Evolutionary conservation across 2,329 filamentous ascomycete species (phyloP), one percentile per base, ranked within the genome.

Genomic region (Neocatenulostroma microsporum): DNA sequence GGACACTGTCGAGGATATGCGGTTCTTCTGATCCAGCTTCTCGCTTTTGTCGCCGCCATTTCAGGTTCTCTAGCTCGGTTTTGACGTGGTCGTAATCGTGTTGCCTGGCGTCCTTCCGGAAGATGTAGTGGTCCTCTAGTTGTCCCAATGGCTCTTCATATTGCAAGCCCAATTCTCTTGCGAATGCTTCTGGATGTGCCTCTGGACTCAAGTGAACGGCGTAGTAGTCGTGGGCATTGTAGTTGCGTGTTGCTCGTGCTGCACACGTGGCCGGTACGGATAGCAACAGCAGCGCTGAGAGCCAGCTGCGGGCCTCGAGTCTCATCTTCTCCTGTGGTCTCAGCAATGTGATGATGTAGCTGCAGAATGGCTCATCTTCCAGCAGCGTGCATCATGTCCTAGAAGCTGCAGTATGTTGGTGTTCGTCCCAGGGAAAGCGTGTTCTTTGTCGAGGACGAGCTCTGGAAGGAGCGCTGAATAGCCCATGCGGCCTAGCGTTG

Each of bases 171-270:
- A 98, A 68, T 15, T 77, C 72, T 30, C 68, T 65, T 19, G 87
- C 87, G 45, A 95, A 70, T 26, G 81, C 70, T 17, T 73, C 64
- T 12, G 87, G 86, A 11, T 77, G 70, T 5, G 74, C 69, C 24
- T 73, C 68, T 11, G 74, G 66, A 41, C 82, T 76, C 54, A 98
- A 74, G 48, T 95, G 84, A 30, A 98, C 71, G 46, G 93, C 87
- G 60, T 96, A 95, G 66, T 94, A 96, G 62, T 98, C 89, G 62
- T 87, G 78, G 25, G 74, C 71, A 33, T 82, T 74, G 68, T 93
- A 84, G 39, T 60, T 49, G 27, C 55, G 20, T 32, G 19, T 31
- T 14, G 37, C 32, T 30, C 23, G 24, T 17, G 40, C 37, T 24
- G 24, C 27, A 17, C 18, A 26, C 14, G 28, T 18, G 6, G 32